Evolutionary conservation across 2,329 filamentous ascomycete species (phyloP).

Genomic region (Aspergillus flavus): DNA sequence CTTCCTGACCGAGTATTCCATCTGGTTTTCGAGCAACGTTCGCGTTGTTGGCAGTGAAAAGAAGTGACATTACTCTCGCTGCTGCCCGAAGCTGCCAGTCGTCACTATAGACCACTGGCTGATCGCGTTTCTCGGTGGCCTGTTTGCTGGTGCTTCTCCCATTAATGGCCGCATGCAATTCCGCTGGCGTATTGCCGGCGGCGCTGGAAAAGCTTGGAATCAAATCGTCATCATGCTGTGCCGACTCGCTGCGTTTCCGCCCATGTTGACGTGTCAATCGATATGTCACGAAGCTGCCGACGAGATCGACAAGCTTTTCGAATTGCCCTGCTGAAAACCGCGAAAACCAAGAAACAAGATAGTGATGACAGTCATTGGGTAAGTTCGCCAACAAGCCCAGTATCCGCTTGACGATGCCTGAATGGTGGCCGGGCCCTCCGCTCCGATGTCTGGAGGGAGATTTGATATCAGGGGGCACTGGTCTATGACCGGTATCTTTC

Average conservation of each 20-base stretch:
- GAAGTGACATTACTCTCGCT: conserved; percentile 74
- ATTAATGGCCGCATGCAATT: conserved; percentile 76
- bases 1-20: conserved; percentile 29
- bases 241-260: conserved; percentile 62
- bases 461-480: conserved; percentile 20
- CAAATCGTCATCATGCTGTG: conserved; percentile 59
- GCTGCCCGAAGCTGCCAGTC: conserved; percentile 90
- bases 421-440: conserved; percentile 66
- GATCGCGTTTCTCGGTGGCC: conserved; percentile 54
- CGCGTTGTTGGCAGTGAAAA: conserved; percentile 79
- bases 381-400: conserved; percentile 78
- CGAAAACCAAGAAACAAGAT: conserved; percentile 77
- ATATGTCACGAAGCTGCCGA: conserved; percentile 79
- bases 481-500: conserved; percentile 21
- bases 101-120: conserved; percentile 67
- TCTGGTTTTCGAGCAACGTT: conserved; percentile 44
- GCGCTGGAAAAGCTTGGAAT: conserved; percentile 72
- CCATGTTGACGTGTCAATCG: conserved; percentile 72
- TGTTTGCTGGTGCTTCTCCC: conserved; percentile 52
- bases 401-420: conserved; percentile 81
- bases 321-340: conserved; percentile 70
- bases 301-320: conserved; percentile 72
- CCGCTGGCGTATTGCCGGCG: conserved; percentile 65
- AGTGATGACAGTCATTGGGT: conserved; percentile 73
- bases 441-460: conserved; percentile 22